These are phyloP conservation scores for Myriosclerotinia scirpicola DNA, from an alignment of 2,329 filamentous ascomycete species.

Conservation along the genomic window DNA sequence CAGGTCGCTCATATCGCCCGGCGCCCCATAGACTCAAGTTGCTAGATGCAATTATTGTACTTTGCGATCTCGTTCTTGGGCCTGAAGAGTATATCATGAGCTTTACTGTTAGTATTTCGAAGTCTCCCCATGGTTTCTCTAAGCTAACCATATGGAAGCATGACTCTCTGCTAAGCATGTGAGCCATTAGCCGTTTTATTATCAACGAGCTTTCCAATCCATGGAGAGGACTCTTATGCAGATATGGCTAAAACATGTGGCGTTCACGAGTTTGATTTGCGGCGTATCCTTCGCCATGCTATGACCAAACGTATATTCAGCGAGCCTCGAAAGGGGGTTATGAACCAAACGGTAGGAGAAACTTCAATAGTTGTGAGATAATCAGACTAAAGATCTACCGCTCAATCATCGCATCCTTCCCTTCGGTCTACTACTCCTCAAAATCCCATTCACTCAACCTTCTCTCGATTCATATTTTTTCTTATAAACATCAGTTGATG, in stretches of 20 bases:
- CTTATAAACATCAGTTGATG: background rate
- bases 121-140: background rate
- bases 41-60: constrained; percentile 8
- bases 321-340: constrained; percentile 28
- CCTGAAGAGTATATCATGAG: background rate
- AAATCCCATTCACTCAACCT: no score
- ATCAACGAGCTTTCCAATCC: constrained; percentile 29
- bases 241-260: constrained; percentile 30
- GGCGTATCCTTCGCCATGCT: constrained; percentile 31
- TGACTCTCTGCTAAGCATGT: constrained; percentile 23
- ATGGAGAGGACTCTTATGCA: constrained; percentile 30
- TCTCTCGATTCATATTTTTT: no score
- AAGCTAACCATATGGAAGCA: background rate
- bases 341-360: constrained; percentile 28
- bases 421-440: no score
- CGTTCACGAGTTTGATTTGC: constrained; percentile 25
- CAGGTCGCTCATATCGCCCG: background rate
- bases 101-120: background rate
- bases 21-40: background rate
- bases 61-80: constrained; percentile 6
- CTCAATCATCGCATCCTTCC: background rate
- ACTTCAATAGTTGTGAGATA: no score
- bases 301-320: constrained; percentile 34
- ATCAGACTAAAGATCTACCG: no score
- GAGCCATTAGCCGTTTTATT: constrained; percentile 32